These are phyloP conservation scores for Candida easanensis DNA, from an alignment of 805 yeast species.

Conservation along the genomic window DNA sequence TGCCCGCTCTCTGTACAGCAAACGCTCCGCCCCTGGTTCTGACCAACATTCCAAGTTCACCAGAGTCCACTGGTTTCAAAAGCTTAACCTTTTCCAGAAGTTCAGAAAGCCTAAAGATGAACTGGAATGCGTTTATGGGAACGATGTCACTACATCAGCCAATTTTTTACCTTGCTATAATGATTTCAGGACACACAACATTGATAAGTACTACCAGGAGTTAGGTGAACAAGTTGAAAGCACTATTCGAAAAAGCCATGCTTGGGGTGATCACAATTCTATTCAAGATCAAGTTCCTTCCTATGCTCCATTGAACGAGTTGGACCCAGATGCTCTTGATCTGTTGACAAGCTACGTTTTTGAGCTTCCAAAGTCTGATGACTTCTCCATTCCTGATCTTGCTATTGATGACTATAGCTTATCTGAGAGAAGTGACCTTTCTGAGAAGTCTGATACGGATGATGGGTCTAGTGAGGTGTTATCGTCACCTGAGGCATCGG, in stretches of 20 bases:
- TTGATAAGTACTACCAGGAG: slow-evolving; percentile 5
- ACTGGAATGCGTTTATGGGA: background rate
- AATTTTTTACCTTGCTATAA: slow-evolving; percentile 8
- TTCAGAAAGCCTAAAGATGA: slow-evolving; percentile 1
- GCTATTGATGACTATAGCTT: background rate
- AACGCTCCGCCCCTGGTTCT: background rate
- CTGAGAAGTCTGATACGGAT: background rate
- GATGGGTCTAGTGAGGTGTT: background rate
- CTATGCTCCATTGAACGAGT: slow-evolving; percentile 13
- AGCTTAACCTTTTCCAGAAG: slow-evolving; percentile 6
- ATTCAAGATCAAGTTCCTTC: slow-evolving; percentile 2
- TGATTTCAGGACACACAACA: slow-evolving; percentile 4
- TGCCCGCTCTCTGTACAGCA: background rate
- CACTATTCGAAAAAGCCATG: no score
- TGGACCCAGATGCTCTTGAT: slow-evolving; percentile 4
- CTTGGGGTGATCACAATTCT: background rate
- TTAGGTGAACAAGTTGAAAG: background rate
- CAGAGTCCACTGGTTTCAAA: slow-evolving; percentile 11
- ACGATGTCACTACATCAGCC: background rate
- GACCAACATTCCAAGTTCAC: background rate
- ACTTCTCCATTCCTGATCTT: background rate
- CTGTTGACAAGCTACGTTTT: slow-evolving; percentile 4
- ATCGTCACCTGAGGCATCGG: background rate
- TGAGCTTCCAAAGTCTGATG: slow-evolving; percentile 1
- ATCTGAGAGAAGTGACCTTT: background rate